Conservation (phyloP, 1,139 yeast species). For the Candida neerlandica region DNA sequence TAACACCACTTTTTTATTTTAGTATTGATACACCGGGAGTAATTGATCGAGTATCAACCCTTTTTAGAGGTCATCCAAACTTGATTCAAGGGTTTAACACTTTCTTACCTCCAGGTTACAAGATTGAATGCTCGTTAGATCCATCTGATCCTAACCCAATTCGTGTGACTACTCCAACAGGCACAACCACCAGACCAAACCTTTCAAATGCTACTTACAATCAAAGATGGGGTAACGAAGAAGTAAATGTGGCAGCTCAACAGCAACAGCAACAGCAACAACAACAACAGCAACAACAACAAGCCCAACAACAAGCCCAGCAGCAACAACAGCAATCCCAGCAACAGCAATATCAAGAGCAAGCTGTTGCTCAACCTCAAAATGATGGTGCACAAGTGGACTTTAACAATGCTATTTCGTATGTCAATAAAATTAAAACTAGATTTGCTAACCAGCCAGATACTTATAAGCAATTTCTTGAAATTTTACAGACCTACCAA, state of each 20-base stretch:
- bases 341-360: slow-evolving; percentile 19
- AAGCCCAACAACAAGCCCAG: too few species aligned
- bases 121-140: slow-evolving; percentile 88
- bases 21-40: slow-evolving; percentile 98
- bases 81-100: slow-evolving; percentile 97
- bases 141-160: slow-evolving; percentile 93
- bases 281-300: slow-evolving; percentile 21
- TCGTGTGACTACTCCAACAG: slow-evolving; percentile 93
- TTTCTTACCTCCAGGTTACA: slow-evolving; percentile 93
- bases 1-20: slow-evolving; percentile 11
- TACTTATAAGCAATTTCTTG: slow-evolving; percentile 90
- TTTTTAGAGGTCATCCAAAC: slow-evolving; percentile 90
- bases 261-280: slow-evolving; percentile 18
- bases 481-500: slow-evolving; percentile 93
- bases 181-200: slow-evolving; percentile 74
- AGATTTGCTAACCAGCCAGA: slow-evolving; percentile 95
- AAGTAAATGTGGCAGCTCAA: slow-evolving; percentile 2
- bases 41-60: slow-evolving; percentile 86
- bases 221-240: slow-evolving; percentile 30
- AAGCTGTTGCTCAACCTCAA: slow-evolving; percentile 24
- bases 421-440: slow-evolving; percentile 93
- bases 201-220: slow-evolving; percentile 27
- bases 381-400: slow-evolving; percentile 81
- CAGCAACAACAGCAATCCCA: slow-evolving; percentile 15
- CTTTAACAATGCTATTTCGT: slow-evolving; percentile 94